Evolutionary conservation across 176 grass and related monocot species (phyloP), one percentile per base, ranked within the genome.

Genomic region (Oryza meridionalis): DNA sequence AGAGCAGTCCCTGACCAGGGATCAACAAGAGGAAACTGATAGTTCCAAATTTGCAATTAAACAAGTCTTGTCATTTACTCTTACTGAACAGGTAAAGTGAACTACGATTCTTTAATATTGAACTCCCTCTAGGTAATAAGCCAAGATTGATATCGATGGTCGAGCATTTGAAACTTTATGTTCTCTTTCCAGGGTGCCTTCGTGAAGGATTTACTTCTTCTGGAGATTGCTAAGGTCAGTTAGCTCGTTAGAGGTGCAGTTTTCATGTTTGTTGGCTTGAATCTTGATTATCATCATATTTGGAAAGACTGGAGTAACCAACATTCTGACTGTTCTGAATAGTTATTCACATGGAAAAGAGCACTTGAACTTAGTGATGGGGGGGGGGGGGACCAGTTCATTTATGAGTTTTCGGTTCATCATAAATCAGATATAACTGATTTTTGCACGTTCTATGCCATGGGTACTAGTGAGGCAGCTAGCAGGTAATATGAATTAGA

Each of bases 151-250:
- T 76, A 40, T 15, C 6, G 2, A 66, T 50, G 49, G 9, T 69
- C 51, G 63, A 29, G 74, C 76, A 40, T 82, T 85, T 86, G n/a
- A 82, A 86, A 15, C n/a, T 88, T 29, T 72, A 26, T 79, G 25
- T 45, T 90, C 75, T 70, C 11, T 93, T 79, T 91, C 26, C 81
- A 98, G 96, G 96, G 93, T 93, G 91, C 91, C 70, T 98, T 98
- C 90, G 91, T 98, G 79, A 98, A 92, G 80, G 96, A 98, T 83
- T 92, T 98, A 85, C 91, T 98, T 85, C 40, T 98, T 84, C 89
- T 95, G 78, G 96, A 98, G 81, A 86, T 98, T 73, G 87, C 96
- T 61, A 98, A 98, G 91, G 96, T 98, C 79, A 86, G 69, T 50
- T 77, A 69, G 5, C 45, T 65, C 11, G n/a, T 49, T 82, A 13